Evolutionary conservation across 768 basidiomycete genomes (phyloP), one percentile per base, ranked within the genome.

Genomic region (Chalciporus sphaerocephalus): DNA sequence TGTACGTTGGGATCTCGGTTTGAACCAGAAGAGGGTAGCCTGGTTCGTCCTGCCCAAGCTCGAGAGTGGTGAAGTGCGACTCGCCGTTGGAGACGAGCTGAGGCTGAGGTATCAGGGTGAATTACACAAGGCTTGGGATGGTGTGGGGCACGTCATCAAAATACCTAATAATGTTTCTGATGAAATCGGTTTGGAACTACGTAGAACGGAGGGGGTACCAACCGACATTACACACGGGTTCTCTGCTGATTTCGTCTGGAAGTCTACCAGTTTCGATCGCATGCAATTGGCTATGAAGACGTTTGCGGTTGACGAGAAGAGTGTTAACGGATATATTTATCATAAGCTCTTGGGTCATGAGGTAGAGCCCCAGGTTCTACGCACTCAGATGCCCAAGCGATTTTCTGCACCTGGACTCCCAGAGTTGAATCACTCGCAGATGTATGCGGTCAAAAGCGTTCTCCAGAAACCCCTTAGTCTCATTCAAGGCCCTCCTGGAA

Each of bases 271-370:
- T 66, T 99, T 99, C 59, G 96, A 99, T 65, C 79, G 96, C 39
- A 99, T 99, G 96, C 96, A 99, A 63, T 77, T 92, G 25, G 95
- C 96, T 0, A 98, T 99, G 95, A 98, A 97, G 78, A 98, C 94
- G 1, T 99, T 99, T 62, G 96, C 96, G 7, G 88, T 99, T 15
- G 96, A 99, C 56, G 96, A 99, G 69, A 96, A 97, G 75, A 96
- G 93, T 63, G 96, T 99, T 56, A 94, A 91, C 61, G 96, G 95
- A 10, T 99, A 97, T 54, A 99, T 99, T 49, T 99, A 99, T 64
- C 96, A 98, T 69, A 99, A 98, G 69, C 80, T 99, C 35, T 83
- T 99, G 40, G 96, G 95, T 1, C 96, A 99, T 57, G 96, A 99
- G 58, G 80, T 96, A 9, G 94, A 97, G 61, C 95, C 96, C 7